Base-by-base conservation (phyloP, 1,284 basidiomycete genomes). In the Rhodotorula sp. region DNA sequence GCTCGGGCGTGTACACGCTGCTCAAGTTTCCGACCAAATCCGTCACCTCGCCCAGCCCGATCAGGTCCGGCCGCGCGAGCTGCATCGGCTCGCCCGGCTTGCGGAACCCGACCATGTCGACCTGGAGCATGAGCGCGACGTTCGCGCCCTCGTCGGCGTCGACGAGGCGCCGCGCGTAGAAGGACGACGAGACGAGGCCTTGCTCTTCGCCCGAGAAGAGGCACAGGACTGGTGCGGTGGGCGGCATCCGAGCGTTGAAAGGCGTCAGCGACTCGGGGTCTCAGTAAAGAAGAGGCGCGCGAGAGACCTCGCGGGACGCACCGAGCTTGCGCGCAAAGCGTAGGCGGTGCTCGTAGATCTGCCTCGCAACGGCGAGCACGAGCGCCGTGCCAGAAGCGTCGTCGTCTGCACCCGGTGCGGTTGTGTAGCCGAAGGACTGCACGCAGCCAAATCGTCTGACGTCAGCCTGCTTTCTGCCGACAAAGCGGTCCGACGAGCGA, bases 161-260 rank as follows among this genome's bases (percentile, higher is more conserved):
- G 34, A 58, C 21, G 45, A 76, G 48, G 21, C 50, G 42, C 21
- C 55, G 50, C 10, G 78, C 78, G 59, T 72, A 75, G 44, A 52
- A 74, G 4, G 60, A 54, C 19, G 70, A 72, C 0, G 72, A 68
- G 41, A 71, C 55, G 4, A 79, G 65, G 4, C 78, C 81, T 71
- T 82, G 81, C 66, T 82, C 81, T 58, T 82, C 81, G 19, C 81
- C 81, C 0, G 75, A 68, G 64, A 81, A 81, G n/a, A 77, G 76
- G 44, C 79, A 75, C 27, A 82, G 73, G n/a, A 78, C 77, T 63
- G 61, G 34, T 34, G 34, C 34, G 34, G 34, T 34, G 34, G 34
- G 34, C 17, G 17, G n/a, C 16, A 2, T 10, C 19, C n/a, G n/a
- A 27, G 14, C 23, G 41, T 12, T 13, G 58, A 3, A 5, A 2